Base-by-base conservation (phyloP, 1,139 yeast species). In the Wickerhamiella pararugosa region DNA sequence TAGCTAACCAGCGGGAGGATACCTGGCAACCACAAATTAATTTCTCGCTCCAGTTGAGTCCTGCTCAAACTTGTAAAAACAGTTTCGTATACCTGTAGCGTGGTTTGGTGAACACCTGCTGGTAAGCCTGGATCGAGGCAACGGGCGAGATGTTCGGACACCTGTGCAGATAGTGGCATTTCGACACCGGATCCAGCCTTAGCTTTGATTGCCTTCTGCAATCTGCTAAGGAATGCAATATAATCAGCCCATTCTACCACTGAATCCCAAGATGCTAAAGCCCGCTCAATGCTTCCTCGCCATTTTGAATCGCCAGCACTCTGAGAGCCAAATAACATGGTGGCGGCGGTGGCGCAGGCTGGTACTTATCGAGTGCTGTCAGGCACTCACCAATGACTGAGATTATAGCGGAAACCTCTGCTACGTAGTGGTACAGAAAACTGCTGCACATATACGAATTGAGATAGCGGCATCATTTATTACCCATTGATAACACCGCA, bases 191-290 rank as follows among this genome's bases (percentile, higher is more conserved):
- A 67, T 73, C 71, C 49, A 61, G 47, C 62, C 43, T 63, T 65
- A 5, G 64, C 48, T 44, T 69, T 71, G 32, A 86, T 62, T 0
- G 90, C 77, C 57, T 84, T 82, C 48, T 77, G 76, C 8, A 90
- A 69, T 50, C 81, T 74, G 1, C 90, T 76, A 37, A 92, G 65
- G 57, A 84, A 86, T 21, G 96, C 79, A 45, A 90, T 90, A 59
- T 87, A 86, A 57, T 90, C 98, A n/a, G 98, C 97, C 98, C 98
- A 90, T 64, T 87, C 97, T 35, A 77, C 80, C 1, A 86, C 78
- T n/a, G 76, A 61, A 44, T 83, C 95, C 63, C 90, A 90, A n/a
- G 76, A 66, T 6, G 73, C 67, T 27, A 90, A 64, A 0, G 92
- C 86, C 49, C 79, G 75, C 46, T 82, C 94, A 21, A 51, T 41